Evolutionary conservation across 1,284 basidiomycete species (phyloP).

Genomic region (Moesziomyces antarcticus): DNA sequence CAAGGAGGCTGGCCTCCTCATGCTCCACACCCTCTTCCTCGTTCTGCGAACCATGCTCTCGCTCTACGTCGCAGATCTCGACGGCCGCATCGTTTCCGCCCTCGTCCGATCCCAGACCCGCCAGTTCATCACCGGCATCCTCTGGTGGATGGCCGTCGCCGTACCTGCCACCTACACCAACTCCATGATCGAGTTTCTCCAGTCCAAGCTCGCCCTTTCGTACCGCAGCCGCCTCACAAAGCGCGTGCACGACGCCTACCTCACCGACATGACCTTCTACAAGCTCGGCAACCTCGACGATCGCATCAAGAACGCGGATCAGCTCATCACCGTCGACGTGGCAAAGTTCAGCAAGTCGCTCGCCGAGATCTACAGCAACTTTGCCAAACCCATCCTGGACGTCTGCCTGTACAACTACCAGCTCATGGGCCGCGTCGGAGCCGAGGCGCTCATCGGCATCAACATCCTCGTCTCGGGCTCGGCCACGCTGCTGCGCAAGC

Average conservation of each 20-base stretch:
- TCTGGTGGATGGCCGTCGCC: constrained; percentile 91
- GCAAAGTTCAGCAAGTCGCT: constrained; percentile 90
- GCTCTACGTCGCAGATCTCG: constrained; percentile 93
- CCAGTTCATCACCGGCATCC: constrained; percentile 85
- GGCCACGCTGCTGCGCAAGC: constrained; percentile 52
- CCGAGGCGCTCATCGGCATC: constrained; percentile 87
- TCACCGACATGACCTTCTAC: constrained; percentile 85
- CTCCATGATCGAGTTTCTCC: constrained; percentile 88
- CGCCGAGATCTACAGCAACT: constrained; percentile 82
- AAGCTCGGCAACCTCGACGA: constrained; percentile 83
- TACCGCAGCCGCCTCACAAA: constrained; percentile 89
- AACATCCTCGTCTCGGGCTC: constrained; percentile 81
- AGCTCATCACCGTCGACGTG: constrained; percentile 97
- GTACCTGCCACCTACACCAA: constrained; percentile 88
- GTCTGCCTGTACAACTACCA: constrained; percentile 96
- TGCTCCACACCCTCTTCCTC: constrained; percentile 87
- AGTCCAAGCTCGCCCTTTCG: constrained; percentile 90
- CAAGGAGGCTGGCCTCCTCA: constrained; percentile 85
- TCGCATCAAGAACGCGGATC: constrained; percentile 94
- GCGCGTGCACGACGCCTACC: constrained; percentile 84
- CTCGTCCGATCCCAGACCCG: constrained; percentile 87
- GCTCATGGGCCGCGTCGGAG: constrained; percentile 90
- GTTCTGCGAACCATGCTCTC: constrained; percentile 89
- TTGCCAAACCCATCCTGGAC: constrained; percentile 84
- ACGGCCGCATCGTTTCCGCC: constrained; percentile 90